Percentiles rank a stretch among this genome's conserved stretches.
These are phyloP conservation scores for Aphanomyces astaci DNA, from an alignment of 352 stramenopile species.

Conservation along the genomic window DNA sequence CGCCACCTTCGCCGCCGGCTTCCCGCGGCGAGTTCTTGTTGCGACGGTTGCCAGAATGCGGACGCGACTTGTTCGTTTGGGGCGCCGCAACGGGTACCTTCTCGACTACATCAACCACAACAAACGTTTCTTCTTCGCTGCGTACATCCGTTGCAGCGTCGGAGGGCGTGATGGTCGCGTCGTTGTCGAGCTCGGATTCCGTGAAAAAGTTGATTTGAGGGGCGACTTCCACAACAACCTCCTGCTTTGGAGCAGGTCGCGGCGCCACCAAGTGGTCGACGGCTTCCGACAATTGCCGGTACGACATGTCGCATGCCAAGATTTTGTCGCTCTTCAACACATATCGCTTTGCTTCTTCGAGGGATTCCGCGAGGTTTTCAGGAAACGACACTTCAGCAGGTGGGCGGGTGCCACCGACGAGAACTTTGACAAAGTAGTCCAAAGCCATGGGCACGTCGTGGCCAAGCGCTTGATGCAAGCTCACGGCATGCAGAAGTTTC, in stretches of 20 bases:
- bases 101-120: background rate
- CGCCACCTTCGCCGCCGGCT: background rate
- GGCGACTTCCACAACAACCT: constrained; percentile 33
- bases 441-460: constrained; percentile 74
- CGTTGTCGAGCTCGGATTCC: constrained; percentile 50
- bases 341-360: constrained; percentile 73
- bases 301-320: constrained; percentile 67
- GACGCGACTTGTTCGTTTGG: background rate
- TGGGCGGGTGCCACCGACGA: constrained; percentile 71
- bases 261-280: constrained; percentile 39
- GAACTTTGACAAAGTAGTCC: constrained; percentile 77
- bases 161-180: background rate
- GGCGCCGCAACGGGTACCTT: background rate
- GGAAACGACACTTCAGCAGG: constrained; percentile 66
- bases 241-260: constrained; percentile 6
- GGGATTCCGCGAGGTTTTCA: constrained; percentile 68
- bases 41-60: constrained; percentile 15
- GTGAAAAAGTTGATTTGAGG: constrained; percentile 82
- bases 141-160: background rate
- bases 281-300: constrained; percentile 45
- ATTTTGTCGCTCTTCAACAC: constrained; percentile 54
- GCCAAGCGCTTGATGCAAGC: constrained; percentile 54
- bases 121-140: background rate
- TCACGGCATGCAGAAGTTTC: constrained; percentile 72
- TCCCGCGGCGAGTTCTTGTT: constrained; percentile 19